Percentiles rank a stretch among this genome's conserved stretches.
Evolutionary conservation across 1,139 yeast species (phyloP).

Genomic region (Taiozyma sp.): DNA sequence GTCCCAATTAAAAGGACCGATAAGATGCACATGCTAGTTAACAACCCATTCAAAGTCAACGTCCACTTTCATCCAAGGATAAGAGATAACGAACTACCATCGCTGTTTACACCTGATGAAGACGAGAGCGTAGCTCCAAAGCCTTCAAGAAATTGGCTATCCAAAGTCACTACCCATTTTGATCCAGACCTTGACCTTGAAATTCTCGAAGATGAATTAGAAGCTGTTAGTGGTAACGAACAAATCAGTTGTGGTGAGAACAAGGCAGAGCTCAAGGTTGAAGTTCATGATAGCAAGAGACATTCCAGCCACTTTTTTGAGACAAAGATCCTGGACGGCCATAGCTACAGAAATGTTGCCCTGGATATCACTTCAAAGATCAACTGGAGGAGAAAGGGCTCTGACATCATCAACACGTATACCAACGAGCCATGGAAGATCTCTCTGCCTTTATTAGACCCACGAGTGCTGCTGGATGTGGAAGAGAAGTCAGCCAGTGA

Average conservation of each 20-base stretch:
- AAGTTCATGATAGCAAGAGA: conserved; percentile 5
- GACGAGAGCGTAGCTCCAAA: conserved; percentile 33
- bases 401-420: conserved; percentile 25
- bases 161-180: conserved; percentile 19
- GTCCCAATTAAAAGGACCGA: conserved; percentile 31
- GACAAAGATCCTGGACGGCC: conserved; percentile 39
- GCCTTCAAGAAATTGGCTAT: conserved; percentile 44
- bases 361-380: conserved; percentile 28
- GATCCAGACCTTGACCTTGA: conserved; percentile 19
- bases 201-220: conserved; percentile 24
- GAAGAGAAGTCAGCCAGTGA: conserved; percentile 17
- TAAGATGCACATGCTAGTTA: conserved; percentile 28
- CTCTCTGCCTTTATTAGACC: conserved; percentile 60
- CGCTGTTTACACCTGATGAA: conserved; percentile 19
- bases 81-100: conserved; percentile 36
- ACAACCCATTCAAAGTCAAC: conserved; percentile 34
- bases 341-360: conserved; percentile 36
- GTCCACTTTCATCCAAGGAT: conserved; percentile 37
- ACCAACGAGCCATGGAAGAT: conserved; percentile 40
- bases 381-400: conserved; percentile 32
- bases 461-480: conserved; percentile 49
- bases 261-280: conserved; percentile 1
- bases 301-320: conserved; percentile 13
- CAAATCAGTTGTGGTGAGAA: conserved; percentile 31
- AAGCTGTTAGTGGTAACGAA: conserved; percentile 27